Conservation (phyloP, 805 yeast genomes). For the Metschnikowia sp. region DNA sequence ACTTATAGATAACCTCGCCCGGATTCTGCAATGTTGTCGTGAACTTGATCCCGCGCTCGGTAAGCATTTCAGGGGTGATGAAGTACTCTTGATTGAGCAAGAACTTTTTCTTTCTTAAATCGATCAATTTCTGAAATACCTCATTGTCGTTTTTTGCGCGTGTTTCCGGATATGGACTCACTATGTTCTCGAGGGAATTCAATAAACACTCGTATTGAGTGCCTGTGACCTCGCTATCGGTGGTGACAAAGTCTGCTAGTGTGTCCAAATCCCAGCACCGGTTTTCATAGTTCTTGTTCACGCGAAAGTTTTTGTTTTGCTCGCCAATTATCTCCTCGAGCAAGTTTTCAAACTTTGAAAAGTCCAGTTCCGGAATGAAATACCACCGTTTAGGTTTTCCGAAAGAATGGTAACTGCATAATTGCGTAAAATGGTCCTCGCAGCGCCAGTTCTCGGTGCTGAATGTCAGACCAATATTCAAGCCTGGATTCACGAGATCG, state of each 20-base stretch:
- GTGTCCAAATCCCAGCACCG: conserved; percentile 21
- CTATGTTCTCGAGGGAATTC: conserved; percentile 31
- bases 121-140: conserved; percentile 18
- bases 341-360: conserved; percentile 48
- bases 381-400: conserved; percentile 62
- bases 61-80: conserved; percentile 48
- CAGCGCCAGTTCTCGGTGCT: conserved; percentile 55
- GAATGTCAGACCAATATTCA: conserved; percentile 52
- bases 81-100: conserved; percentile 42
- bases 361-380: conserved; percentile 55
- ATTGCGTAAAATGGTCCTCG: conserved; percentile 59
- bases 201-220: conserved; percentile 26
- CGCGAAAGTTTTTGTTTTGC: conserved; percentile 6
- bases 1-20: conserved; percentile 58
- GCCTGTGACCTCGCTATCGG: conserved; percentile 15
- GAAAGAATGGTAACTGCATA: conserved; percentile 49
- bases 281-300: conserved; percentile 19
- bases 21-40: conserved; percentile 52
- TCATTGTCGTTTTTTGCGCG: conserved; percentile 30
- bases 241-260: conserved; percentile 15
- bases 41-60: conserved; percentile 46
- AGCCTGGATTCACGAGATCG: conserved; percentile 41
- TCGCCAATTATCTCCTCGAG: conserved; percentile 20
- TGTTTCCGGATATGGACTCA: conserved; percentile 22
- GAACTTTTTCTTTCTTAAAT: not conserved